Conservation (phyloP, 805 yeast genomes). For the Danielozyma ontarioensis region DNA sequence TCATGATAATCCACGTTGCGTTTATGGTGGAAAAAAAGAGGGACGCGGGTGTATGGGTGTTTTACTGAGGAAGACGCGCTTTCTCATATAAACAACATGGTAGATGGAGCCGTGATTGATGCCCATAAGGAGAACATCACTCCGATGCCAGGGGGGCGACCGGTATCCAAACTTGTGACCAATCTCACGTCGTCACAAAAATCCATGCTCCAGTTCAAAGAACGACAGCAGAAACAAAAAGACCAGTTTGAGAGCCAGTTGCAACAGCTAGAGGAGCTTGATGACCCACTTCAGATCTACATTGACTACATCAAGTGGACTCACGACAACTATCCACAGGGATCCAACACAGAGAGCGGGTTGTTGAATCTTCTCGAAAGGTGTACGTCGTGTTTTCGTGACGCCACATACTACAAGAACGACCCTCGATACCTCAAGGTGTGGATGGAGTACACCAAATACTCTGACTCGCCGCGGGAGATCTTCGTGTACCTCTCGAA, state of each 20-base stretch:
- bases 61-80: no score
- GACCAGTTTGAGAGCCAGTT: conserved; percentile 47
- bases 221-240: conserved; percentile 29
- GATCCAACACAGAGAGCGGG: conserved; percentile 57
- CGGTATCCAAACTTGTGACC: conserved; percentile 52
- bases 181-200: conserved; percentile 25
- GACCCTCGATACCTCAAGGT: conserved; percentile 76
- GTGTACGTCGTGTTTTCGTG: conserved; percentile 65
- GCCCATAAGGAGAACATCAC: conserved; percentile 71
- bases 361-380: conserved; percentile 61
- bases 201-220: conserved; percentile 17
- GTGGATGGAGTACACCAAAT: conserved; percentile 76
- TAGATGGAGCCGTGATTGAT: conserved; percentile 20
- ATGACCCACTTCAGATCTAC: conserved; percentile 79
- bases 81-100: no score
- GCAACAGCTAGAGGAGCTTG: conserved; percentile 51
- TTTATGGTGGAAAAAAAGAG: no score
- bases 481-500: conserved; percentile 66
- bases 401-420: conserved; percentile 62
- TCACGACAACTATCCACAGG: conserved; percentile 57
- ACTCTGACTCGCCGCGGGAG: conserved; percentile 65
- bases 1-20: no score
- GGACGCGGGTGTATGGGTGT: no score
- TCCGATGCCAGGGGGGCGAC: conserved; percentile 63
- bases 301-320: conserved; percentile 77